Evolutionary conservation across 2,329 filamentous ascomycete genomes (phyloP).

Genomic region (Aureobasidium melanogenum): DNA sequence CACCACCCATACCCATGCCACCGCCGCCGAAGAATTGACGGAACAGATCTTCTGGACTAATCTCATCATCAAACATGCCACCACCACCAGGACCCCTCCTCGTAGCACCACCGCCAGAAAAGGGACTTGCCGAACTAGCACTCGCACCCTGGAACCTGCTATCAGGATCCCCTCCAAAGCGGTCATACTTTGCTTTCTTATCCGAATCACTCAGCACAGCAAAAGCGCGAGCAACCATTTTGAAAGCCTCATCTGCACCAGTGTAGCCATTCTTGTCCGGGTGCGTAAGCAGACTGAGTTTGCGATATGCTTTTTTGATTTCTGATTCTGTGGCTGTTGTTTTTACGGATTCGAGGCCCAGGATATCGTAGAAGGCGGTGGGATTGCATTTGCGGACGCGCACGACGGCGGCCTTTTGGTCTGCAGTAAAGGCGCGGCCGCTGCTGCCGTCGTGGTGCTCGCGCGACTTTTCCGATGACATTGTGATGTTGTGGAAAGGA

Average conservation of each 20-base stretch:
- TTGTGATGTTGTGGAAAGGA: constrained; percentile 14
- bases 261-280: constrained; percentile 98
- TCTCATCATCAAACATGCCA: constrained; percentile 73
- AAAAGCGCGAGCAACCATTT: constrained; percentile 92
- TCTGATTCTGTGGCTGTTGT: constrained; percentile 66
- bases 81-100: constrained; percentile 21
- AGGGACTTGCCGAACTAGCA: constrained; percentile 50
- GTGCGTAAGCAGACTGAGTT: constrained; percentile 87
- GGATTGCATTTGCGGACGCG: constrained; percentile 75
- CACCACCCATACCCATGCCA: constrained; percentile 48
- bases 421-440: constrained; percentile 69
- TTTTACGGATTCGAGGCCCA: constrained; percentile 60
- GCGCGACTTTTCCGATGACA: constrained; percentile 37
- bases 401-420: constrained; percentile 86
- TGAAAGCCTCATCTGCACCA: constrained; percentile 94
- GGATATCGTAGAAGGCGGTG: constrained; percentile 93
- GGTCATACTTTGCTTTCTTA: constrained; percentile 82
- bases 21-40: constrained; percentile 85
- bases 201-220: constrained; percentile 87
- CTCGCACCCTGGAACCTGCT: constrained; percentile 60
- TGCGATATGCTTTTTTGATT: constrained; percentile 97
- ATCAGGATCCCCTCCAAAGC: constrained; percentile 86
- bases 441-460: constrained; percentile 70
- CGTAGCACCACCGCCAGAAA: constrained; percentile 40
- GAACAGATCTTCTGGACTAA: constrained; percentile 95